phyloP scores from a whole-genome alignment of 2,329 filamentous ascomycete species.

The Fusarium secorum region DNA sequence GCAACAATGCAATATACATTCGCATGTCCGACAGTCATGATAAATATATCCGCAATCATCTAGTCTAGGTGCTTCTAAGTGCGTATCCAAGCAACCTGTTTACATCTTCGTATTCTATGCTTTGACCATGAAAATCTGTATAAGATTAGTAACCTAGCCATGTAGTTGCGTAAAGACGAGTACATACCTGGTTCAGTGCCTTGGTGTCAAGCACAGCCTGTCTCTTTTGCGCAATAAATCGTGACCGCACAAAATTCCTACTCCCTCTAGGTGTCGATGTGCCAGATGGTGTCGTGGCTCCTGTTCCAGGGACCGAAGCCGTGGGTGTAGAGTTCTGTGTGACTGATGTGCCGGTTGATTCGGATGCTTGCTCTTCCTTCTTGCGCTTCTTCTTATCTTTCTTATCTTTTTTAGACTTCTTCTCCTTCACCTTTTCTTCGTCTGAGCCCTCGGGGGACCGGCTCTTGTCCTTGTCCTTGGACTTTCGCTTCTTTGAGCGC shows the following conservation, averaged over 20 bases:
- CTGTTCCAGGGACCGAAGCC: slow-evolving; percentile 46
- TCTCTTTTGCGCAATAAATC: slow-evolving; percentile 89
- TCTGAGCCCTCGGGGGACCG: slow-evolving; percentile 40
- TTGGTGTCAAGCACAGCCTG: slow-evolving; percentile 82
- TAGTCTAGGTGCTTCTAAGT: slow-evolving; percentile 12
- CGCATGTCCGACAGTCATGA: neutral
- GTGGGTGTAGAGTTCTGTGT: slow-evolving; percentile 37
- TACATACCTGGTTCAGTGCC: slow-evolving; percentile 82
- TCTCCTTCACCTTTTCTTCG: slow-evolving; percentile 42
- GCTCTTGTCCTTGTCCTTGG: slow-evolving; percentile 42
- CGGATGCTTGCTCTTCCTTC: slow-evolving; percentile 49
- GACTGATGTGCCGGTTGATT: slow-evolving; percentile 22
- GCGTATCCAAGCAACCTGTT: neutral
- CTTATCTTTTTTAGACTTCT: slow-evolving; percentile 53
- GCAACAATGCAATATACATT: neutral
- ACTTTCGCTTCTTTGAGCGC: slow-evolving; percentile 47
- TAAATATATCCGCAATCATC: neutral
- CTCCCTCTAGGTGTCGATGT: slow-evolving; percentile 59
- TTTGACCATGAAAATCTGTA: slow-evolving; percentile 75
- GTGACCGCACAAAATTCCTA: slow-evolving; percentile 77
- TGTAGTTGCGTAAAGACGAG: neutral
- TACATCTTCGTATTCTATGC: slow-evolving; percentile 33
- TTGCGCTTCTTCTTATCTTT: slow-evolving; percentile 60
- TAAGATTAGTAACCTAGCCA: slow-evolving; percentile 5
- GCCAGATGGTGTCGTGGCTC: slow-evolving; percentile 52